Evolutionary conservation across 1,139 yeast genomes (phyloP), one percentile per base, ranked within the genome.

Genomic region (Diutina neorugosa): DNA sequence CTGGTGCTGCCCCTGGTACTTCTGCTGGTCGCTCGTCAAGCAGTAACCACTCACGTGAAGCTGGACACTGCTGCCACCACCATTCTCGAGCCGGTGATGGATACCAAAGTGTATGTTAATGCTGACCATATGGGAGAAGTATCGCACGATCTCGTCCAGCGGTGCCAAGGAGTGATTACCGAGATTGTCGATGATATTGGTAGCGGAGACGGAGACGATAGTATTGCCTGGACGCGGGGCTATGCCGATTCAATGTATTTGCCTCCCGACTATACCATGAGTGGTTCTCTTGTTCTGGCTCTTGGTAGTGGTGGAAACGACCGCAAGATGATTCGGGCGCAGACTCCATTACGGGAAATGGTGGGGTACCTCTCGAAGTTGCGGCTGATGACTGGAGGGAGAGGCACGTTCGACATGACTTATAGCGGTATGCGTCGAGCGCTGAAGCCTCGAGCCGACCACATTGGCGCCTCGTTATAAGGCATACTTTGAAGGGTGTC

Each of bases 311-410:
- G 12, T 14, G 37, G 37, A 2, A 14, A n/a, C 16, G 25, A 44
- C 14, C 76, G 75, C 53, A 86, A 86, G 61, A 69, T 78, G 2
- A 78, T 91, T 44, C 70, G 72, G 16, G 96, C 96, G 0, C 80
- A 78, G 55, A 91, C 91, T 0, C 98, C 98, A 9, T 71, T 93
- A 60, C 77, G 84, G 57, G 95, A 86, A 58, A 90, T 93, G 96
- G 79, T 91, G 54, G 96, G 97, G 1, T 93, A 93, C 63, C 75
- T 89, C 54, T 81, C 84, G 6, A 81, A 80, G 55, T 69, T 93
- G 51, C 71, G 98, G 62, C 84, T 95, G 44, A 71, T 90, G 61
- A 91, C 98, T 0, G 91, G 89, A 63, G 98, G 98, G 1, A 74
- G 96, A 53, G 96, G 94, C 2, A 79, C 83, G 1, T 89, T 87